Base-by-base conservation (phyloP, 352 stramenopile genomes). In the Saprolegnia diclina region DNA sequence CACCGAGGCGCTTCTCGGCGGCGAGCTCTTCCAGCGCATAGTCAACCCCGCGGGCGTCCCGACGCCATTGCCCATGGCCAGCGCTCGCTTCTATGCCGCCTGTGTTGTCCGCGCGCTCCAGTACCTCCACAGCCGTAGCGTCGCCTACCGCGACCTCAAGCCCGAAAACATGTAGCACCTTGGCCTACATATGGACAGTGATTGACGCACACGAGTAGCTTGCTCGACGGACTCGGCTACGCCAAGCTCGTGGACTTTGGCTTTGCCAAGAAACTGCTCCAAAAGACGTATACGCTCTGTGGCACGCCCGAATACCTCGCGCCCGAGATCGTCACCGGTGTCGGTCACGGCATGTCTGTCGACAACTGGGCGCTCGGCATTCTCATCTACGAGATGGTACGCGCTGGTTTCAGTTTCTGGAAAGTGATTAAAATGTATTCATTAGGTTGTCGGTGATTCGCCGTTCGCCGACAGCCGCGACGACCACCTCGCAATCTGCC, bases 221-320 rank as follows among this genome's bases (percentile, higher is more conserved):
- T 86, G 98, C n/a, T 95, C 83, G 56, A 98, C 97, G 77, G 88
- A 97, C 62, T 91, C 26, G 93, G 93, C 9, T 85, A 89, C n/a
- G 83, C 98, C 50, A 97, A 97, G 72, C 86, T 98, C 67, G 91
- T 85, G 0, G 92, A 98, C 64, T 98, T 98, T 76, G 91, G 92
- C 5, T 97, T 98, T 75, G 92, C 92, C 22, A 98, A 98, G 74
- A 90, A 97, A 56, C 80, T 95, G 24, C 76, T 86, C 62, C 83
- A 95, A 56, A 83, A 88, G 52, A 97, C 91, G 50, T 98, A 85
- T 81, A 98, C 91, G 44, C 73, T 97, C 18, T 98, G 92, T 71
- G 92, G 92, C 18, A 98, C 92, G 5, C 92, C 92, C 14, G 91
- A 98, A 71, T 98, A 98, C 75, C 71, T 97, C 10, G 91, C 92